Evolutionary conservation across 257 asterid species (phyloP).

Genomic region (Solanum paucissectum): DNA sequence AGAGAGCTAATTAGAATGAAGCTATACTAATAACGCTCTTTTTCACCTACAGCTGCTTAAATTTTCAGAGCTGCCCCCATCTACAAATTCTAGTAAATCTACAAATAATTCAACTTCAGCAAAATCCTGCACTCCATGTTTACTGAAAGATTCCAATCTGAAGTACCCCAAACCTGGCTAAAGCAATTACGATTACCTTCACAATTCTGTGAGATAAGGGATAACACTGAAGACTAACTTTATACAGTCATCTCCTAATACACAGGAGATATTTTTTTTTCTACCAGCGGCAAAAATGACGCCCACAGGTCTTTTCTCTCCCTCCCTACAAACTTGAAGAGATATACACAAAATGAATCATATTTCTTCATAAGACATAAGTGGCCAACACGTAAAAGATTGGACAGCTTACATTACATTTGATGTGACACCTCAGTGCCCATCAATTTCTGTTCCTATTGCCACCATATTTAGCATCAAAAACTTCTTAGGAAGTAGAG

Average conservation of each 20-base stretch:
- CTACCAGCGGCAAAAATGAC: background rate
- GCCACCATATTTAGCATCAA: background rate
- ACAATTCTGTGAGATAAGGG: background rate
- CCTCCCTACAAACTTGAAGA: background rate
- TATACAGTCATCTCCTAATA: background rate
- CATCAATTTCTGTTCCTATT: background rate
- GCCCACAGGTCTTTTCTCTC: background rate
- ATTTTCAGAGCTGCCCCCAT: background rate
- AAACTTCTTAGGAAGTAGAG: conserved; percentile 4
- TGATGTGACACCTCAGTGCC: background rate
- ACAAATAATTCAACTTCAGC: background rate
- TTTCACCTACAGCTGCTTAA: background rate
- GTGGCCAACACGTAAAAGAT: background rate
- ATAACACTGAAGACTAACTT: background rate
- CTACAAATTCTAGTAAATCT: background rate
- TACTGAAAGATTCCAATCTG: background rate
- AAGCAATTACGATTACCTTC: background rate
- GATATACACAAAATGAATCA: background rate
- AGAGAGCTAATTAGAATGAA: background rate
- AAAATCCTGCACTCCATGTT: background rate
- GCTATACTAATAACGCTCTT: background rate
- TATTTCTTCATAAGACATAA: background rate
- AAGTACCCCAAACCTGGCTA: background rate
- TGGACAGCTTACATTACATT: conserved; percentile 1
- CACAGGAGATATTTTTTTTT: background rate